Evolutionary conservation across 352 stramenopile genomes (phyloP), one percentile per base, ranked within the genome.

Genomic region (Pythium angustatum): DNA sequence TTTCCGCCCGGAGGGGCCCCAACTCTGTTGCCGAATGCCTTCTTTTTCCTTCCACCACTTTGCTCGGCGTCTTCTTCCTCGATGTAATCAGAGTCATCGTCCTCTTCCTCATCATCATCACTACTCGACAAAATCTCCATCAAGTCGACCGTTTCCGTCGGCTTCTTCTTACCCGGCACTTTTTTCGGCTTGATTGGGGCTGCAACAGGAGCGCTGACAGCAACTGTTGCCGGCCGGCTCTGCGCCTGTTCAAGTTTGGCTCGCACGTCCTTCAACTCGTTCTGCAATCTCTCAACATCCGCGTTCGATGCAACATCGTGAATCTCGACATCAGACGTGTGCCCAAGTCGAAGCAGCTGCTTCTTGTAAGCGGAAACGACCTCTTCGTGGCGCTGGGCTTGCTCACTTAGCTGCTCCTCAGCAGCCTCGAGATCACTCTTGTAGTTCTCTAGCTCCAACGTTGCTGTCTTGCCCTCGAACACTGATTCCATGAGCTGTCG

Each of bases 81-180:
- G 8, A 91, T 73, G 47, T 91, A 91, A 45, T 93, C 85, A 0
- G 85, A 80, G 38, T 91, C 83, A 49, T 71, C 71, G 31, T 75
- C 72, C 53, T 87, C 72, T 40, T 88, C 74, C 15, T 83, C 79
- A 0, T 74, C 82, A 8, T 85, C 74, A 2, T 86, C 85, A 51
- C 77, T 88, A 40, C 73, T 83, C 43, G 79, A 83, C 38, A 83
- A 38, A 4, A 72, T 74, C 17, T 86, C 79, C 2, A 77, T 68
- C 9, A 73, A 62, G 44, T 88, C 82, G 17, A 84, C 75, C 0
- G 68, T 74, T 28, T 80, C 68, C 10, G 65, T 56, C 17, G 55
- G 24, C 40, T 76, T 81, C 17, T 66, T 77, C 62, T 79, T 86
- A 28, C 61, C 61, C 8, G 55, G 30, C 60, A 56, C 49, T 28